These are phyloP conservation scores for Centaurea solstitialis DNA, from an alignment of 129 eudicot species.

Conservation along the genomic window DNA sequence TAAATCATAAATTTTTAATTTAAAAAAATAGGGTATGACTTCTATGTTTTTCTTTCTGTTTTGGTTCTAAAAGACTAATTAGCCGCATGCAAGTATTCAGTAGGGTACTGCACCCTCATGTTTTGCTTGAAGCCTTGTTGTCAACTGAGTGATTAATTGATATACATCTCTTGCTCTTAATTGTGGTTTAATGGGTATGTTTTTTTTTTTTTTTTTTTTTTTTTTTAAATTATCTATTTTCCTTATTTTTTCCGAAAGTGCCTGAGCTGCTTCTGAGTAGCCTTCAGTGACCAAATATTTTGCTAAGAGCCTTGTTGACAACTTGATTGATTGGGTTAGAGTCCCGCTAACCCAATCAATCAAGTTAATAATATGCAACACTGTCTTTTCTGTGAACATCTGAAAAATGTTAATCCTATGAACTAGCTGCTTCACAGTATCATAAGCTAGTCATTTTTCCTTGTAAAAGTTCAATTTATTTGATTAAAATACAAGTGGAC, in stretches of 20 bases:
- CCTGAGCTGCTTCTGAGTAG: background rate
- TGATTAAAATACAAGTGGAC: background rate
- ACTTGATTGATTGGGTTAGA: background rate
- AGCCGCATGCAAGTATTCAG: background rate
- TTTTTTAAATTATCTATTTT: too few species aligned
- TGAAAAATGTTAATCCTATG: background rate
- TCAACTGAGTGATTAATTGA: background rate
- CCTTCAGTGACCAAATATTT: too few species aligned
- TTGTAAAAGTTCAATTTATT: background rate
- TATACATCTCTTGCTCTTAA: background rate
- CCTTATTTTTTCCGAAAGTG: background rate
- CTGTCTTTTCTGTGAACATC: background rate
- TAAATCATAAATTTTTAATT: background rate
- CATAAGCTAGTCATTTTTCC: background rate
- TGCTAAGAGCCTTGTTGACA: background rate
- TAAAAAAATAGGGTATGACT: background rate
- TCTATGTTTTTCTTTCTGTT: too few species aligned
- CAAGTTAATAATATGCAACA: background rate
- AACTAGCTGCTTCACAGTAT: background rate
- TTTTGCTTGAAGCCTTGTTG: background rate
- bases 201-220: too few species aligned
- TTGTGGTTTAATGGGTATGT: background rate
- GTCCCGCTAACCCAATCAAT: background rate
- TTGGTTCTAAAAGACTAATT: too few species aligned
- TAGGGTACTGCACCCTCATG: background rate